Conservation (phyloP, 2,329 filamentous ascomycete species). For the Fusarium haematococcum region DNA sequence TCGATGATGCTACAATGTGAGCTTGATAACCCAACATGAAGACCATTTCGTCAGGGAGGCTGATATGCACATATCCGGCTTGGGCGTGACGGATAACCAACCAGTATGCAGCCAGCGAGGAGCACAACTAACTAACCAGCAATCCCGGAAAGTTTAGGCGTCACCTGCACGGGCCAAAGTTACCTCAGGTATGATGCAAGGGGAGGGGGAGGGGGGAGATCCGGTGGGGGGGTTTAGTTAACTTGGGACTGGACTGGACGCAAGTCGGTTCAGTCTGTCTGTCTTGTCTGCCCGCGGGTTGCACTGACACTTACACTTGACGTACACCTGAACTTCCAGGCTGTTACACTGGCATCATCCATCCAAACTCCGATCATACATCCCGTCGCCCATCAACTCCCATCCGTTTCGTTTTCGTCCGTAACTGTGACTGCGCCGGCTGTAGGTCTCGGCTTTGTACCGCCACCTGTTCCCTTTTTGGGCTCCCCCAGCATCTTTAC, state of each 20-base stretch:
- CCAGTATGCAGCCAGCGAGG: slow-evolving; percentile 17
- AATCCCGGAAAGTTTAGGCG: slow-evolving; percentile 21
- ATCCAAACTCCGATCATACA: neutral
- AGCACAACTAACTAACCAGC: slow-evolving; percentile 3
- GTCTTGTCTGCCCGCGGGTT: neutral
- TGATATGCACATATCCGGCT: slow-evolving; percentile 1
- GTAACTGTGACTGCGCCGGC: neutral
- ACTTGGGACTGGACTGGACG: slow-evolving; percentile 2
- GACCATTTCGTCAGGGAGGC: neutral
- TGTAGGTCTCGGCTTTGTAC: slow-evolving; percentile 7
- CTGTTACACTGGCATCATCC: slow-evolving; percentile 31
- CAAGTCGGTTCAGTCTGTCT: neutral
- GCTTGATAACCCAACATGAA: neutral
- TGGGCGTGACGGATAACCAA: neutral
- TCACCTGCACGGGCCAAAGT: slow-evolving; percentile 5
- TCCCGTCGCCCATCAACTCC: slow-evolving; percentile 30
- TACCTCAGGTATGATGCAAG: slow-evolving; percentile 41
- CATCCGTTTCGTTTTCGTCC: slow-evolving; percentile 4
- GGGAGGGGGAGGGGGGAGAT: slow-evolving; percentile 33
- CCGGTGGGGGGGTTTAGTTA: neutral
- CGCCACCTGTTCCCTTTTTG: slow-evolving; percentile 13
- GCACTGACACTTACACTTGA: slow-evolving; percentile 27
- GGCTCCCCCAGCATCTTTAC: neutral
- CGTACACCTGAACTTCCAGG: slow-evolving; percentile 34
- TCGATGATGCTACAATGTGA: neutral